phyloP scores from a whole-genome alignment of 495 filamentous ascomycete species.

The Entonaema liquescens region DNA sequence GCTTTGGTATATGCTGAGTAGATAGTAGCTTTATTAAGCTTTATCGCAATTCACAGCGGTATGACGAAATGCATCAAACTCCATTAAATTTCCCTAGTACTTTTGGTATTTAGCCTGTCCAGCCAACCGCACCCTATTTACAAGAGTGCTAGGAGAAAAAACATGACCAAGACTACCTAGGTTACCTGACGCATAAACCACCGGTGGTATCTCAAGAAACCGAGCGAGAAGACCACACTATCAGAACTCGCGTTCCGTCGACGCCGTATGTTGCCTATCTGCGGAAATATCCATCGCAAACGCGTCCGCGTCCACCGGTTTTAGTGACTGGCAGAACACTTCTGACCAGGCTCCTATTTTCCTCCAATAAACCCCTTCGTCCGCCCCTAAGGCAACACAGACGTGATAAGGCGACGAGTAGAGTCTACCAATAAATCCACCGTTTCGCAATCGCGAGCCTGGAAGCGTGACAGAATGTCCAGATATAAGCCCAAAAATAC shows the following conservation, averaged over 20 bases:
- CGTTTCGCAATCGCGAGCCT: not conserved
- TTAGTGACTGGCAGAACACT: not conserved
- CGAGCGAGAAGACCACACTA: constrained; percentile 12
- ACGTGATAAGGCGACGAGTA: not conserved
- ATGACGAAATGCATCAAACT: not conserved
- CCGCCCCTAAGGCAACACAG: not conserved
- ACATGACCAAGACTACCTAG: not conserved
- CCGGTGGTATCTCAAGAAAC: constrained; percentile 28
- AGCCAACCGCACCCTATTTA: constrained; percentile 4
- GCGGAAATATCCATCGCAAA: not conserved
- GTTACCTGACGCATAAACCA: not conserved
- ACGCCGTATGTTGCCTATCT: constrained; percentile 10
- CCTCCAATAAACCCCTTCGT: not conserved
- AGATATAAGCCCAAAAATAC: not conserved
- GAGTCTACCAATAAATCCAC: not conserved
- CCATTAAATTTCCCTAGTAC: not conserved
- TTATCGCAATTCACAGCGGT: not conserved
- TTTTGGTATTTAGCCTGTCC: constrained; percentile 18
- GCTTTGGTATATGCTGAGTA: too few species aligned
- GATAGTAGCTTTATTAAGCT: too few species aligned
- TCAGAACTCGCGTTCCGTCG: not conserved
- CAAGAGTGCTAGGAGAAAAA: not conserved
- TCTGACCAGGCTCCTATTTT: not conserved
- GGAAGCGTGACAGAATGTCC: not conserved
- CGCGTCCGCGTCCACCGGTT: not conserved